A percentile compares a stretch with the other conserved stretches of the same genome.
Evolutionary conservation across 139 green algal species (phyloP).

Genomic region (Chlamydomonas asymmetrica): DNA sequence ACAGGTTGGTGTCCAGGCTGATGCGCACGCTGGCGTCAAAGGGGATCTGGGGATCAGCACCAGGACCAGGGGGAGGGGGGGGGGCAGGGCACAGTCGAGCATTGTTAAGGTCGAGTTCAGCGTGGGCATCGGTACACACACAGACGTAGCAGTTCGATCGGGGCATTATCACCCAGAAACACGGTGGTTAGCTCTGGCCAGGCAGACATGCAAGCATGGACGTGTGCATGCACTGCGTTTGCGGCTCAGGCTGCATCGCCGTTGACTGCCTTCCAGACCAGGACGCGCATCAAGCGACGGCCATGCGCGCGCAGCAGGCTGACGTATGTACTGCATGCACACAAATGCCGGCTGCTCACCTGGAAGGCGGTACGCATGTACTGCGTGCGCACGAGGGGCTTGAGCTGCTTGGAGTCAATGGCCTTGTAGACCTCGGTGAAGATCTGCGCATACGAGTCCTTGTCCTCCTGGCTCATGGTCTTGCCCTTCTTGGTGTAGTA

Average conservation of each 20-base stretch:
- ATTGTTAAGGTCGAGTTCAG: too few relatives aligned
- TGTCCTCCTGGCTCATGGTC: conserved; percentile 57
- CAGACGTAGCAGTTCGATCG: too few relatives aligned
- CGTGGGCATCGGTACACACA: too few relatives aligned
- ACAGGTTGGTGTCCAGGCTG: conserved; percentile 93
- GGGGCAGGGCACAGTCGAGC: too few relatives aligned
- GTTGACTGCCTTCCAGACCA: too few relatives aligned
- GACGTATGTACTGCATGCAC: too few relatives aligned
- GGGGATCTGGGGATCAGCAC: conserved; percentile 67
- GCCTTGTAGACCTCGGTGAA: conserved; percentile 75
- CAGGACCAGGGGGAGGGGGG: background rate
- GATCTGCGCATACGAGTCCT: conserved; percentile 62
- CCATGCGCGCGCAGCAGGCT: too few relatives aligned
- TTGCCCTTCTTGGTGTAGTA: conserved; percentile 57
- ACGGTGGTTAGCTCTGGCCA: too few relatives aligned
- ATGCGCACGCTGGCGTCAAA: conserved; percentile 90
- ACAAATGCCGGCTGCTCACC: conserved; percentile 34
- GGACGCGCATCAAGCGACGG: too few relatives aligned
- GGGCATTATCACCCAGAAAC: too few relatives aligned
- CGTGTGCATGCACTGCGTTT: background rate
- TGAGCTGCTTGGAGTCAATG: conserved; percentile 90
- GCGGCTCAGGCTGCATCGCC: too few relatives aligned
- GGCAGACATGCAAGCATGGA: too few relatives aligned
- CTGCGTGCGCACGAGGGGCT: conserved; percentile 86
- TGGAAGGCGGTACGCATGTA: conserved; percentile 94